phyloP scores from a whole-genome alignment of 495 filamentous ascomycete genomes.

The Trichoderma asperelloides region DNA sequence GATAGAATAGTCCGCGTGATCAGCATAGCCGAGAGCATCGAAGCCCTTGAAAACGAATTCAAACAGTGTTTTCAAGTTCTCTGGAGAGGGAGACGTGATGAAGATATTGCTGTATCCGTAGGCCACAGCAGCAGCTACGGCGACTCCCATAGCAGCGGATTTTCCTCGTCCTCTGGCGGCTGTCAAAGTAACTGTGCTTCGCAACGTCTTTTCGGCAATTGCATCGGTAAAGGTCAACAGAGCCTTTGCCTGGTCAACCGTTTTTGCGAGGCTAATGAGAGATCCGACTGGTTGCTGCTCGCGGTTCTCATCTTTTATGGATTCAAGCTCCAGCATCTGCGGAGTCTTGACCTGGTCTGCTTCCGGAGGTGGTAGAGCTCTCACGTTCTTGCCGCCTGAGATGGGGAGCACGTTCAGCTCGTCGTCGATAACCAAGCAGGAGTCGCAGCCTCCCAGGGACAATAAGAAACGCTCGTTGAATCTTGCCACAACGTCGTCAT shows the following conservation, averaged over 20 bases:
- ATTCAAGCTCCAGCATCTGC: slow-evolving; percentile 67
- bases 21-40: slow-evolving; percentile 83
- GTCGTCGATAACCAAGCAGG: slow-evolving; percentile 93
- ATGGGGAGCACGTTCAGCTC: slow-evolving; percentile 97
- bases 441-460: slow-evolving; percentile 87
- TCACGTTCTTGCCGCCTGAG: slow-evolving; percentile 89
- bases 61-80: slow-evolving; percentile 97
- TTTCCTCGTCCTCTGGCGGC: slow-evolving; percentile 95
- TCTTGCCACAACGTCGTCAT: slow-evolving; percentile 86
- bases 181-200: slow-evolving; percentile 87
- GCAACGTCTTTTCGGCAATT: slow-evolving; percentile 90
- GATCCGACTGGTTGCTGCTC: slow-evolving; percentile 82
- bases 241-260: slow-evolving; percentile 91
- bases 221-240: slow-evolving; percentile 92
- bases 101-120: slow-evolving; percentile 99
- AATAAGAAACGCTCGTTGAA: slow-evolving; percentile 98
- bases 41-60: slow-evolving; percentile 99
- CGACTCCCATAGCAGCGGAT: slow-evolving; percentile 88
- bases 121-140: slow-evolving; percentile 86
- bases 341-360: slow-evolving; percentile 56
- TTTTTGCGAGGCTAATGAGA: slow-evolving; percentile 74
- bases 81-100: slow-evolving; percentile 95
- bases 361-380: slow-evolving; percentile 64
- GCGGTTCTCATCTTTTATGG: slow-evolving; percentile 76
- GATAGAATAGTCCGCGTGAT: slow-evolving; percentile 95